Evolutionary conservation across 169 alveolate genomes (phyloP).

Genomic region (Plasmodium cynomolgi): DNA sequence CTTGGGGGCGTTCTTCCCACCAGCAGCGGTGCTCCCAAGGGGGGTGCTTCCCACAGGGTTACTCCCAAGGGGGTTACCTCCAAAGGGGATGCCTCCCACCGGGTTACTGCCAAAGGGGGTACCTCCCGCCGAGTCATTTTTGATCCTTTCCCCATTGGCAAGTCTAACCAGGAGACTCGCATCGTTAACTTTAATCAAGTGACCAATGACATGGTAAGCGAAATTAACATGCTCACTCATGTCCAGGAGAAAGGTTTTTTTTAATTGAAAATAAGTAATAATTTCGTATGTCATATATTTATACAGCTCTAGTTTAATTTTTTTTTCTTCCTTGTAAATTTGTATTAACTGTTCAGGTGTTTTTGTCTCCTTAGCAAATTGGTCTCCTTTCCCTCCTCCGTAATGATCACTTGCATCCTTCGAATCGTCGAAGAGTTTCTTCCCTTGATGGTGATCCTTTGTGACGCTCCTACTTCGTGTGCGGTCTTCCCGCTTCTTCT

Average conservation of each 20-base stretch:
- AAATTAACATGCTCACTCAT: slow-evolving; percentile 72
- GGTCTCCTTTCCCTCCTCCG: not conserved
- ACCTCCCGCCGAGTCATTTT: not conserved
- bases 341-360: slow-evolving; percentile 72
- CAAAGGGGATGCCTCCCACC: not conserved
- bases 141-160: not conserved
- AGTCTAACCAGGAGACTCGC: not conserved
- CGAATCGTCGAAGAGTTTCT: slow-evolving; percentile 18
- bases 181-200: slow-evolving; percentile 34
- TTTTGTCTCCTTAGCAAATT: not conserved
- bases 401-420: not conserved
- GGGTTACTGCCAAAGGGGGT: not conserved
- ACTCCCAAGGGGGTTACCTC: not conserved
- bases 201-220: slow-evolving; percentile 48
- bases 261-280: slow-evolving; percentile 60
- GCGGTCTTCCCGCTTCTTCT: not conserved
- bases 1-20: not conserved
- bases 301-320: slow-evolving; percentile 50
- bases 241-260: slow-evolving; percentile 64
- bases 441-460: not conserved
- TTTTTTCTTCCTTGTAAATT: slow-evolving; percentile 55
- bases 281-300: slow-evolving; percentile 63
- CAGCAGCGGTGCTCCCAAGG: not conserved
- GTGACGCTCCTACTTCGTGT: not conserved
- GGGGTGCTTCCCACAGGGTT: not conserved